Evolutionary conservation across 768 basidiomycete species (phyloP).

Genomic region (Macrolepiota dolichaula): DNA sequence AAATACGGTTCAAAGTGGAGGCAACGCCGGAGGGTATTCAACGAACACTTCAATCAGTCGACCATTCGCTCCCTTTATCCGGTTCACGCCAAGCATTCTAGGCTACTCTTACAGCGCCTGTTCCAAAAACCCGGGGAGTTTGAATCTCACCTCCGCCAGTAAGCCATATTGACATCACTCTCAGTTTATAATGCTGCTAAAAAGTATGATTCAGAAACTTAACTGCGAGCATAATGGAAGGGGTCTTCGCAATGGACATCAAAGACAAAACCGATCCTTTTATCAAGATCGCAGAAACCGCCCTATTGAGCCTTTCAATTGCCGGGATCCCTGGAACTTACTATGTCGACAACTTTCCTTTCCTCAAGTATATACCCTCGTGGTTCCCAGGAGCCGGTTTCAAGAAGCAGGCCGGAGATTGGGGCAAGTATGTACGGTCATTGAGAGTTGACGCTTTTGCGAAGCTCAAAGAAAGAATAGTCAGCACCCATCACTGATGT

Average conservation of each 20-base stretch:
- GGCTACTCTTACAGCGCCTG: background rate
- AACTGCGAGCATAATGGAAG: slow-evolving; percentile 12
- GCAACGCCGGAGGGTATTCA: slow-evolving; percentile 3
- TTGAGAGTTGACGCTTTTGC: slow-evolving; percentile 16
- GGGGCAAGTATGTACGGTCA: slow-evolving; percentile 14
- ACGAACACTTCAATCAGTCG: slow-evolving; percentile 9
- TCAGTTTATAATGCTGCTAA: background rate
- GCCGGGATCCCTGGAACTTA: slow-evolving; percentile 23
- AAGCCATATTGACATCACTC: background rate
- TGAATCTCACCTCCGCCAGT: slow-evolving; percentile 1
- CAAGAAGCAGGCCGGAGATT: slow-evolving; percentile 5
- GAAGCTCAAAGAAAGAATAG: slow-evolving; percentile 16
- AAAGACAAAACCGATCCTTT: slow-evolving; percentile 21
- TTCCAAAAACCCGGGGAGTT: background rate
- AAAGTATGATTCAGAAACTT: background rate
- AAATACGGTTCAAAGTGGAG: slow-evolving; percentile 3
- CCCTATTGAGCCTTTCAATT: slow-evolving; percentile 22
- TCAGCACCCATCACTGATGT: too few relatives aligned
- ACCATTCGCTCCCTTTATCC: slow-evolving; percentile 34
- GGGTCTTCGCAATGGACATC: slow-evolving; percentile 46
- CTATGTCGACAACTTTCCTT: slow-evolving; percentile 30
- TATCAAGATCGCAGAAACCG: slow-evolving; percentile 23
- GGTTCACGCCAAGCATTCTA: slow-evolving; percentile 12
- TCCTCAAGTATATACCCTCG: slow-evolving; percentile 20
- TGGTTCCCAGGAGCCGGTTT: slow-evolving; percentile 24